phyloP scores from a whole-genome alignment of 306 rosid species.

The Prunus mira region DNA sequence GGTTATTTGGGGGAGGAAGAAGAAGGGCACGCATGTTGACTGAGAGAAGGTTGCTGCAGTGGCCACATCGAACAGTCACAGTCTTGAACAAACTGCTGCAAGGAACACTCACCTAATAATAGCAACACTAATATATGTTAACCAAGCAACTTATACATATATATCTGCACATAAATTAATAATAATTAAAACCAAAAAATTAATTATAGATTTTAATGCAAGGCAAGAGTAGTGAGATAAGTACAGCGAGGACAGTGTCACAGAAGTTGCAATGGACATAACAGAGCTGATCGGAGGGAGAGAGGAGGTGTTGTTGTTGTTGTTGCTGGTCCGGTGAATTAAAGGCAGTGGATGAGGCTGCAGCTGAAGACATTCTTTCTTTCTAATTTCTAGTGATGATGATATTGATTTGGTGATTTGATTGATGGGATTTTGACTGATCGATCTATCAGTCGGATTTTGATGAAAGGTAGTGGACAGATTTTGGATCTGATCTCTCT shows the following conservation, averaged over 20 bases:
- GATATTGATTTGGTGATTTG: slow-evolving; percentile 46
- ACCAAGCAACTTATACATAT: neutral
- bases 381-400: neutral
- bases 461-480: slow-evolving; percentile 30
- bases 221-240: neutral
- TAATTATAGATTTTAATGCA: no score
- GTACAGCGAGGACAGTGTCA: slow-evolving; percentile 91
- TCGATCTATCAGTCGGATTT: slow-evolving; percentile 54
- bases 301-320: slow-evolving; percentile 25
- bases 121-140: neutral
- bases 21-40: slow-evolving; percentile 75
- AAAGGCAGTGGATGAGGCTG: slow-evolving; percentile 49
- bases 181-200: neutral
- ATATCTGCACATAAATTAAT: neutral
- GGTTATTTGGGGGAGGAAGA: slow-evolving; percentile 57
- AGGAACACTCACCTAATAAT: slow-evolving; percentile 85
- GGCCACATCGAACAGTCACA: slow-evolving; percentile 93
- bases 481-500: slow-evolving; percentile 44
- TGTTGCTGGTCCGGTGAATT: slow-evolving; percentile 61
- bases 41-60: slow-evolving; percentile 89
- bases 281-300: slow-evolving; percentile 92
- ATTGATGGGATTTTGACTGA: slow-evolving; percentile 80
- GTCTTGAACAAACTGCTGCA: slow-evolving; percentile 79
- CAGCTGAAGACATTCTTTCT: slow-evolving; percentile 18
- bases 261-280: slow-evolving; percentile 96